These are phyloP conservation scores for Diaporthe sp. DNA, from an alignment of 2,329 filamentous ascomycete species.

Conservation along the genomic window DNA sequence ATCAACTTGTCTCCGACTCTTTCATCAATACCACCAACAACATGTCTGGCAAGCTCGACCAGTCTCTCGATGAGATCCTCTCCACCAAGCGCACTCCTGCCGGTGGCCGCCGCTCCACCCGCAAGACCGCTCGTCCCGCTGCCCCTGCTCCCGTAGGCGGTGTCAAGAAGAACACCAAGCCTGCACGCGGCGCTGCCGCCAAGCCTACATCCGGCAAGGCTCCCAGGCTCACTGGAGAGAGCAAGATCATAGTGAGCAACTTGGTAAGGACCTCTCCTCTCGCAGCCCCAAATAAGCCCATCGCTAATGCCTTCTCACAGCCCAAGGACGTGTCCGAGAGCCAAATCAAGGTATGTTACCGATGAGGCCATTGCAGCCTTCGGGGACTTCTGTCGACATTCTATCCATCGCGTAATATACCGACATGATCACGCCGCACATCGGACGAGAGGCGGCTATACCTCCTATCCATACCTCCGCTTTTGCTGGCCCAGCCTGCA, in stretches of 20 bases:
- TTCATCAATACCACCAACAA: conserved; percentile 44
- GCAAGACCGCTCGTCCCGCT: conserved; percentile 67
- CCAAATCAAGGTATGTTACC: conserved; percentile 99
- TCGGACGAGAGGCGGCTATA: conserved; percentile 43
- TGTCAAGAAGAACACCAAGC: conserved; percentile 82
- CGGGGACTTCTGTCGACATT: conserved; percentile 79
- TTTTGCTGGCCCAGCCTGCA: conserved; percentile 42
- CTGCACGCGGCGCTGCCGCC: conserved; percentile 69
- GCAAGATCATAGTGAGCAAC: conserved; percentile 99
- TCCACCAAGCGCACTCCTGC: conserved; percentile 77
- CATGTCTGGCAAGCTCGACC: conserved; percentile 96
- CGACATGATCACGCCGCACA: conserved; percentile 45
- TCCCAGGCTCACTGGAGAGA: conserved; percentile 75
- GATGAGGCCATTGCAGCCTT: conserved; percentile 77
- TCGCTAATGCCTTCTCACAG: conserved; percentile 69
- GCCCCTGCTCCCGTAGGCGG: conserved; percentile 82
- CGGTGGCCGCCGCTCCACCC: conserved; percentile 65
- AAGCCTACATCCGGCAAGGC: conserved; percentile 77
- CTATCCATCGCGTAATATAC: conserved; percentile 53
- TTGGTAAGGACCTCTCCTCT: conserved; percentile 75
- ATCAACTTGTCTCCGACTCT: conserved; percentile 38
- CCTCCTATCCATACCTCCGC: conserved; percentile 38
- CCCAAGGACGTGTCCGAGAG: conserved; percentile 95
- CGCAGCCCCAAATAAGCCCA: neutral
- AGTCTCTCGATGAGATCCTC: conserved; percentile 98